Evolutionary conservation across 2,329 filamentous ascomycete species (phyloP).

Genomic region (Nemania serpens): DNA sequence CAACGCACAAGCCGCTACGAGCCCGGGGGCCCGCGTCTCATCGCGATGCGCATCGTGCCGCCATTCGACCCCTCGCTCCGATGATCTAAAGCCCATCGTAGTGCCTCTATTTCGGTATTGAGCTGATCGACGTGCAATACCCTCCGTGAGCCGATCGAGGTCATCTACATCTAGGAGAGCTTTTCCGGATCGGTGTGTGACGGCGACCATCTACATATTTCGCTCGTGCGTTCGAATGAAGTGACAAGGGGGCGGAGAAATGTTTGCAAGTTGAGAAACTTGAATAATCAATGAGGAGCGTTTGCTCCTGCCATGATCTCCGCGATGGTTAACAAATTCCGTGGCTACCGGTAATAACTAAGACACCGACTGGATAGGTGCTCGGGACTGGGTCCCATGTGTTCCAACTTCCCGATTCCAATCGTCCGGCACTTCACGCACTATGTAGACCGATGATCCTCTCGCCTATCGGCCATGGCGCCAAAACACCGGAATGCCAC

Average conservation of each 20-base stretch:
- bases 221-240: background rate
- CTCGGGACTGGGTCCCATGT: conserved; percentile 1
- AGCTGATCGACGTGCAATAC: conserved; percentile 2
- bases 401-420: background rate
- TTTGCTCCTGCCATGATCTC: background rate
- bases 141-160: background rate
- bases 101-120: background rate
- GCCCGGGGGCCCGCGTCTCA: conserved; percentile 7
- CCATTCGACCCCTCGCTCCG: conserved; percentile 14
- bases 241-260: background rate
- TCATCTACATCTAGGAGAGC: background rate
- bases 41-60: conserved; percentile 18
- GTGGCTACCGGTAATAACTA: background rate
- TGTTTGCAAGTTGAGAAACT: background rate
- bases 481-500: conserved; percentile 20
- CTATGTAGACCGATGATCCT: background rate
- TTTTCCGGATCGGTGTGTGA: conserved; percentile 4
- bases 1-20: conserved; percentile 15
- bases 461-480: background rate
- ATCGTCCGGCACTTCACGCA: background rate
- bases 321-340: too few relatives aligned
- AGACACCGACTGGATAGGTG: conserved; percentile 10
- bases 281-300: background rate
- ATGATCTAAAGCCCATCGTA: conserved; percentile 11
- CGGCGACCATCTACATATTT: conserved; percentile 3